Evolutionary conservation across 192 early-diverging fungal species (phyloP), one percentile per base, ranked within the genome.

Genomic region (Coemansia sp.): DNA sequence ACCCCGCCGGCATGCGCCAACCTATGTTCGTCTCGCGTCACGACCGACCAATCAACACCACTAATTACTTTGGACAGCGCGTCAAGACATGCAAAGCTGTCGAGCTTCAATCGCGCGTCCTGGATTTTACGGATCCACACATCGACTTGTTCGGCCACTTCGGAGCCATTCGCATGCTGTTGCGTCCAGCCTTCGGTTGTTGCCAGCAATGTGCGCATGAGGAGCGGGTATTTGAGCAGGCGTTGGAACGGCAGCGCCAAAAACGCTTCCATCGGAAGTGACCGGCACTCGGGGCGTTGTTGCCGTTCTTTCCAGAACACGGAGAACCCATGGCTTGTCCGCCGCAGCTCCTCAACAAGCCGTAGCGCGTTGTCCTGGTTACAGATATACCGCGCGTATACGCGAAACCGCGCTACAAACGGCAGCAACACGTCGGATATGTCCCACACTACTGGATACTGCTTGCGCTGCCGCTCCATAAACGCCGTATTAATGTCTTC

Each of bases 191-290:
- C 71, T 8, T 69, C 76, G 27, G 84, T 87, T 14, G 71, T 61
- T 8, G 58, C 66, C 11, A 87, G 70, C 57, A 87, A 69, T 32
- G 86, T 84, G 59, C 66, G 75, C 43, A 87, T 71, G 14, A 87
- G 73, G 43, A 87, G 65, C 60, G 85, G 85, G 60, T 87, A 87
- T 66, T 87, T 84, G 19, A 85, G 77, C 64, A 87, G 70, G n/a
- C 85, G 79, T 70, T 87, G 85, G 67, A 87, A 85, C 47, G 85
- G 85, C 66, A 84, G 69, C 21, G 79, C 65, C 59, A 87, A 58
- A 54, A 84, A 87, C 12, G 84, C 60, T 45, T 83, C 81, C 48
- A 87, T 74, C 5, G 84, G 78, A 67, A 87, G 77, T 37, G 70
- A 75, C 53, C 85, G 71, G 67, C 84, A 85, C 59, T 75, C 74